Base-by-base conservation (phyloP, 2,329 filamentous ascomycete species). In the Cladosporium austrohemisphaericum region DNA sequence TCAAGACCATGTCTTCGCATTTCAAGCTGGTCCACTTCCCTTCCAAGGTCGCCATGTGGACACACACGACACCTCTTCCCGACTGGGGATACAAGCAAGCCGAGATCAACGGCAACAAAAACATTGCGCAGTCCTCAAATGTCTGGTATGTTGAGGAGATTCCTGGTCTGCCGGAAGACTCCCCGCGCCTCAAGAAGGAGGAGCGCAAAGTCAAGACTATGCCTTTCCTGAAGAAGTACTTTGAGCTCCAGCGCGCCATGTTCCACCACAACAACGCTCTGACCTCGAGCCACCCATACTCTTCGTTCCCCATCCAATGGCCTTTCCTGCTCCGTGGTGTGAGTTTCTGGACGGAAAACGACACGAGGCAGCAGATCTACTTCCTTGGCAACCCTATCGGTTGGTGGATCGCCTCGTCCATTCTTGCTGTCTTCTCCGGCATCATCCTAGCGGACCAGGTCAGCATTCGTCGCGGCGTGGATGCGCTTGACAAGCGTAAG, bases 61-160 rank as follows among this genome's bases (percentile, higher is more conserved):
- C 93, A 22, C 92, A 97, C 69, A 86, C 86, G 28, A 93, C 84
- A 52, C 88, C 93, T 41, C 81, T 98, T n/a, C 93, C 93, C 4
- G 93, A 98, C 3, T 98, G 93, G 93, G 93, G 80, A 20, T 92
- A 87, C 75, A 93, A 94, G 69, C 93, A 98, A 70, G 92, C 95
- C 64, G 93, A 98, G 68, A 96, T 98, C 76, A 98, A 98, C 69
- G 93, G 93, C 52, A 98, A 98, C 78, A 98, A 98, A 80, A 94
- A 95, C 66, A 75, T 94, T 47, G 77, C 83, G 22, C 87, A 92
- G 55, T 84, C 86, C 65, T 95, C 89, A 67, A 98, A 98, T 67
- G 78, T 95, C 54, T 98, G 93, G 93, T 85, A 86, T 59, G 86
- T 91, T 11, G 93, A 98, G 62, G 88, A 95, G 56, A 87, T 97